phyloP scores from a whole-genome alignment of 352 stramenopile species.

The Phytophthora vignae region DNA sequence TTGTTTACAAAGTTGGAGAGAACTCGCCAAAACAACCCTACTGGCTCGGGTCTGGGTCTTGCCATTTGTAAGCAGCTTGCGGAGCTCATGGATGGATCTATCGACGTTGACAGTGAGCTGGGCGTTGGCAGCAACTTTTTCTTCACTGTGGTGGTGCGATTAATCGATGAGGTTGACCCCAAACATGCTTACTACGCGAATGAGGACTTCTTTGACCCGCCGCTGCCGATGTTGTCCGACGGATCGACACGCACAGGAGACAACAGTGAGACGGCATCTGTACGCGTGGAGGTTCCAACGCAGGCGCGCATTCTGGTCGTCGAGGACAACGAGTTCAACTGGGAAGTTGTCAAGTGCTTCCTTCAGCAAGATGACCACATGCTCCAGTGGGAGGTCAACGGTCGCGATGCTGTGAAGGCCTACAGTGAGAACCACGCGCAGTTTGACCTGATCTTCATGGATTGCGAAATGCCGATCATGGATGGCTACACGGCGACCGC shows the following conservation, averaged over 20 bases:
- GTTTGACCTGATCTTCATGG: slow-evolving; percentile 80
- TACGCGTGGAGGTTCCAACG: slow-evolving; percentile 36
- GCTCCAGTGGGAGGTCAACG: slow-evolving; percentile 71
- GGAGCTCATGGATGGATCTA: slow-evolving; percentile 85
- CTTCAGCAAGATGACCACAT: slow-evolving; percentile 70
- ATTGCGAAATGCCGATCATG: slow-evolving; percentile 85
- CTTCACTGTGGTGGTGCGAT: slow-evolving; percentile 73
- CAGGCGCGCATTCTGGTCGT: slow-evolving; percentile 70
- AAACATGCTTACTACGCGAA: slow-evolving; percentile 51
- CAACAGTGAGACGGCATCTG: slow-evolving; percentile 36
- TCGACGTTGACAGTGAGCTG: slow-evolving; percentile 82
- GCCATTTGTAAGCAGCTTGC: slow-evolving; percentile 89
- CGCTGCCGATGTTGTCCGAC: slow-evolving; percentile 27
- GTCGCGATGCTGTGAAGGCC: slow-evolving; percentile 59
- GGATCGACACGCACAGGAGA: slow-evolving; percentile 34
- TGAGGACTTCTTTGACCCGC: slow-evolving; percentile 54
- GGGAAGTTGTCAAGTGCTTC: slow-evolving; percentile 77
- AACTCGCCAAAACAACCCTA: slow-evolving; percentile 83
- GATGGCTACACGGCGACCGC: slow-evolving; percentile 70
- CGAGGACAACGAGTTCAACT: slow-evolving; percentile 80
- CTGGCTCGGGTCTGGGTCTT: slow-evolving; percentile 79
- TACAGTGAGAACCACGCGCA: slow-evolving; percentile 52
- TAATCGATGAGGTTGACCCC: slow-evolving; percentile 55
- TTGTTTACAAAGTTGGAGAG: slow-evolving; percentile 83
- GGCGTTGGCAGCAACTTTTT: slow-evolving; percentile 80